Conservation (phyloP, 2,329 filamentous ascomycete species). For the Aureobasidium sp. region DNA sequence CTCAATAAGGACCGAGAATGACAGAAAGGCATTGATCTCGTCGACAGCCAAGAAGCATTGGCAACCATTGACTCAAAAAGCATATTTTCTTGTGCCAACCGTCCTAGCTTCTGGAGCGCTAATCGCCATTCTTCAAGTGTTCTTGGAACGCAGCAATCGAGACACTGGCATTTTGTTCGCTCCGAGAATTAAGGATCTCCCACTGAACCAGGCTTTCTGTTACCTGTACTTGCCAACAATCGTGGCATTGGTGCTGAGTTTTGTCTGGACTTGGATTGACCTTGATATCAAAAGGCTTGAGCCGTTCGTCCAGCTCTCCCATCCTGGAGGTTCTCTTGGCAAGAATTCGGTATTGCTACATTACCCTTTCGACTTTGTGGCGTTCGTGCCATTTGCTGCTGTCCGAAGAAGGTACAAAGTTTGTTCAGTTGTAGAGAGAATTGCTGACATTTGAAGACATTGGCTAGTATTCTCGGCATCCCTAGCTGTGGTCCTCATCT, state of each 20-base stretch:
- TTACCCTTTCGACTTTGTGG: slow-evolving; percentile 45
- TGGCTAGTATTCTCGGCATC: slow-evolving; percentile 46
- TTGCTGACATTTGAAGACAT: slow-evolving; percentile 21
- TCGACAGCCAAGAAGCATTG: background rate
- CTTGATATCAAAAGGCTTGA: slow-evolving; percentile 51
- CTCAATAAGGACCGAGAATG: background rate
- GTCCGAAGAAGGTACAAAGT: background rate
- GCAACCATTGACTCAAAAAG: background rate
- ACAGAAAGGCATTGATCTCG: background rate
- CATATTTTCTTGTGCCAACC: slow-evolving; percentile 1
- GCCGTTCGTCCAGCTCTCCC: slow-evolving; percentile 51
- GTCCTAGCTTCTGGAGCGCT: slow-evolving; percentile 23
- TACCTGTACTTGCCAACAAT: slow-evolving; percentile 49
- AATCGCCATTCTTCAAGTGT: slow-evolving; percentile 36
- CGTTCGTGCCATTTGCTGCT: slow-evolving; percentile 32
- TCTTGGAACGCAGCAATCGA: slow-evolving; percentile 32
- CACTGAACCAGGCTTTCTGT: slow-evolving; percentile 26
- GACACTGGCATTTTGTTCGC: slow-evolving; percentile 38
- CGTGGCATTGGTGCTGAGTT: slow-evolving; percentile 45
- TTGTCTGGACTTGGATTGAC: slow-evolving; percentile 53
- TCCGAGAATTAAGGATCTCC: slow-evolving; percentile 27
- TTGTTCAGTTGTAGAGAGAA: too few species aligned
- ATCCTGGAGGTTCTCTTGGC: slow-evolving; percentile 32
- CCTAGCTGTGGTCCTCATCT: slow-evolving; percentile 41
- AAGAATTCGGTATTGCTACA: slow-evolving; percentile 42